Base-by-base conservation (phyloP, 306 rosid genomes). In the Dalbergia cultrata region DNA sequence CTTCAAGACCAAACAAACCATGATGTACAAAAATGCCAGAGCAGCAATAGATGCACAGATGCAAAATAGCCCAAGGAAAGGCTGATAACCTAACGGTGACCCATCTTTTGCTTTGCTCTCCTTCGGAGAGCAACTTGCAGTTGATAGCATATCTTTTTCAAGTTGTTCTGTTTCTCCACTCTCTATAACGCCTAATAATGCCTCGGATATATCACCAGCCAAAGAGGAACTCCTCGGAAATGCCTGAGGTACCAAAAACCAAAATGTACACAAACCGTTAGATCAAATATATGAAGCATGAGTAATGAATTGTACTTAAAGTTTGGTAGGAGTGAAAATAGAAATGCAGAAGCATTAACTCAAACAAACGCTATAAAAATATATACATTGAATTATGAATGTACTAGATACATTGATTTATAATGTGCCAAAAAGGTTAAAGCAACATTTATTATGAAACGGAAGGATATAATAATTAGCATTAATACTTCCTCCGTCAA, bases 131-230 rank as follows among this genome's bases (percentile, higher is more conserved):
- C 84, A 81, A 19, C 5, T 65, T 39, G 10, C 4, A 22, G 21
- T 44, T 5, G 35, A 56, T 19, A 80, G 13, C 84, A 80, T 80
- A 12, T 72, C 68, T 12, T 67, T 67, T 81, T 81, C 85, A 4
- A 81, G 76, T 34, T 81, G 56, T 43, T 67, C 76, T 13, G 47
- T 74, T 74, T 67, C 65, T 74, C 80, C 76, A n/a, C 16, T 57
- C 47, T 81, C 85, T 67, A 81, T 67, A 69, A 74, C 67, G 33
- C 17, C 58, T 18, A 81, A 44, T 70, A 81, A 47, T 58, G 85
- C 76, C 70, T 81, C 76, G 2, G 85, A 74, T 57, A 81, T 74
- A 44, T 81, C 76, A 0, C 65, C 11, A 21, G 85, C 76, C 11
- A 81, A 43, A 45, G 21, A 19, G 13, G 85, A 74, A 11, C 80